Evolutionary conservation across 1,284 basidiomycete genomes (phyloP).

Genomic region (Trametes polyzona): DNA sequence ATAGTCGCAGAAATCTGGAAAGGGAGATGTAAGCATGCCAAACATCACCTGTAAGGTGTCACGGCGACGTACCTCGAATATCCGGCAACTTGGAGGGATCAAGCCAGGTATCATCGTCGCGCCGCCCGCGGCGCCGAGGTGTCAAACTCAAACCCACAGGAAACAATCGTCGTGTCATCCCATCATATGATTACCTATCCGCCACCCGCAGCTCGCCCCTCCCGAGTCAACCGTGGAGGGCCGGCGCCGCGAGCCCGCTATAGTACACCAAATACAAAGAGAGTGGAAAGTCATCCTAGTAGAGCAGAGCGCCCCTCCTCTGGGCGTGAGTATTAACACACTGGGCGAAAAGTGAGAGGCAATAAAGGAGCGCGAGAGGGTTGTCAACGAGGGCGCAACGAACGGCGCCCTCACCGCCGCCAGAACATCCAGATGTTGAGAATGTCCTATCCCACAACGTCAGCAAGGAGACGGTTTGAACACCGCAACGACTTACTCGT

Average conservation of each 20-base stretch:
- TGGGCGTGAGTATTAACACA: background rate
- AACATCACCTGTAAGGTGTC: no score
- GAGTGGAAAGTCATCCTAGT: background rate
- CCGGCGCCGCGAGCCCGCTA: background rate
- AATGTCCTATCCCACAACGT: no score
- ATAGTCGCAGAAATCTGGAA: no score
- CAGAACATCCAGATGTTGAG: conserved; percentile 28
- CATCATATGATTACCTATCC: background rate
- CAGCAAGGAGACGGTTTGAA: no score
- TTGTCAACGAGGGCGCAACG: background rate
- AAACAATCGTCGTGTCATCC: background rate
- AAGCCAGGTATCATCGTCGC: no score
- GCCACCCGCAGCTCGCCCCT: background rate
- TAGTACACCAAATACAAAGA: background rate
- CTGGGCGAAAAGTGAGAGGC: background rate
- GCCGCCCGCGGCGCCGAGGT: no score
- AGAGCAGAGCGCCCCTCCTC: background rate
- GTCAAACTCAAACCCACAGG: no score
- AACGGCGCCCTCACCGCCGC: conserved; percentile 14
- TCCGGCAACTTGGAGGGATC: no score
- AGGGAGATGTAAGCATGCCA: no score
- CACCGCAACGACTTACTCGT: no score
- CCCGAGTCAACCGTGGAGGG: conserved; percentile 15
- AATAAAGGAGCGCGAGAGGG: conserved; percentile 6
- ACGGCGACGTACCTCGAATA: no score